phyloP scores from a whole-genome alignment of 1,284 basidiomycete genomes.

The Bondarzewia mesenterica region DNA sequence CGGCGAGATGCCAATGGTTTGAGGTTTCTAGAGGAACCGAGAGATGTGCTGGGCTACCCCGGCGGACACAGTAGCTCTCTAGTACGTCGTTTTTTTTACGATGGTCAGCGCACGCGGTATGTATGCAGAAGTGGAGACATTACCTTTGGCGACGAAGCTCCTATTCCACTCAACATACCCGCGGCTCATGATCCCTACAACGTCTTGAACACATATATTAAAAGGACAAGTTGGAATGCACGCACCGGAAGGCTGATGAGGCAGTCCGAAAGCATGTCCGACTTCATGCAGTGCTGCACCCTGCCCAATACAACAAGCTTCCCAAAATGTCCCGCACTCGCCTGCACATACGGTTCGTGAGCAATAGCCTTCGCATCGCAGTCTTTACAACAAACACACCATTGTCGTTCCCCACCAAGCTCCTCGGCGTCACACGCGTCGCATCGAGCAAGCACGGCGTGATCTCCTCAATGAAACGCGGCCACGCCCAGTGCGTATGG shows the following conservation, averaged over 20 bases:
- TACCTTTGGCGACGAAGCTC: conserved; percentile 1
- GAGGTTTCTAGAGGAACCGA: not conserved
- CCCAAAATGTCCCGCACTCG: conserved; percentile 3
- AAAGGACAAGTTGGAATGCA: too few species aligned
- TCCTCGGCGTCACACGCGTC: not conserved
- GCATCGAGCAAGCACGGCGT: conserved; percentile 1
- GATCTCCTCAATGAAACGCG: conserved; percentile 1
- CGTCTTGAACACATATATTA: too few species aligned
- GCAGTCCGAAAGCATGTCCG: not conserved
- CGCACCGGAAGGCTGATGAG: not conserved
- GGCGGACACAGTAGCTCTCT: conserved; percentile 1
- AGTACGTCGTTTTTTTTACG: too few species aligned
- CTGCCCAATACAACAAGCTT: conserved; percentile 1
- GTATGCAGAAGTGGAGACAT: not conserved
- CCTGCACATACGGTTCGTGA: too few species aligned
- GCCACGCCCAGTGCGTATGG: conserved; percentile 3
- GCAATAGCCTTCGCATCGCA: too few species aligned
- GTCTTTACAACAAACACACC: too few species aligned
- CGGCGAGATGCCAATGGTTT: conserved; percentile 2
- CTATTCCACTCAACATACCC: conserved; percentile 4
- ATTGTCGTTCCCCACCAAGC: conserved; percentile 1
- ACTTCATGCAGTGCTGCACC: conserved; percentile 2
- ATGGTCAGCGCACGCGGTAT: too few species aligned
- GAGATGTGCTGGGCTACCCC: not conserved
- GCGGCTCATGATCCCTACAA: conserved; percentile 1